phyloP scores from a whole-genome alignment of 345 rosid genomes.

The Arabidopsis thaliana region TAIR10.1 NC_003070.9:28973501-28974000 shows the following conservation, averaged over 20 bases:
- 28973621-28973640: background rate
- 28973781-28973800: background rate
- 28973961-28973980: background rate
- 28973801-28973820: background rate
- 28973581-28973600: background rate
- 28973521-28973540: slow-evolving; percentile 59
- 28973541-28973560: slow-evolving; percentile 57
- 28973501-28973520: slow-evolving; percentile 69
- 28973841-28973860: too few species aligned
- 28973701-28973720: too few species aligned
- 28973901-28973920: background rate
- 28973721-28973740: background rate
- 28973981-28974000: background rate
- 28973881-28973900: background rate
- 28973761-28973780: background rate
- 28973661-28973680: background rate
- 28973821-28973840: background rate
- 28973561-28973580: slow-evolving; percentile 84
- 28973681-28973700: too few species aligned
- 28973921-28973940: background rate
- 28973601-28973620: background rate
- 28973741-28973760: background rate
- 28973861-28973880: too few species aligned
- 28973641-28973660: background rate
- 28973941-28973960: background rate